These are phyloP conservation scores for Tremellales sp. DNA, from an alignment of 1,284 basidiomycete genomes.

Conservation along the genomic window DNA sequence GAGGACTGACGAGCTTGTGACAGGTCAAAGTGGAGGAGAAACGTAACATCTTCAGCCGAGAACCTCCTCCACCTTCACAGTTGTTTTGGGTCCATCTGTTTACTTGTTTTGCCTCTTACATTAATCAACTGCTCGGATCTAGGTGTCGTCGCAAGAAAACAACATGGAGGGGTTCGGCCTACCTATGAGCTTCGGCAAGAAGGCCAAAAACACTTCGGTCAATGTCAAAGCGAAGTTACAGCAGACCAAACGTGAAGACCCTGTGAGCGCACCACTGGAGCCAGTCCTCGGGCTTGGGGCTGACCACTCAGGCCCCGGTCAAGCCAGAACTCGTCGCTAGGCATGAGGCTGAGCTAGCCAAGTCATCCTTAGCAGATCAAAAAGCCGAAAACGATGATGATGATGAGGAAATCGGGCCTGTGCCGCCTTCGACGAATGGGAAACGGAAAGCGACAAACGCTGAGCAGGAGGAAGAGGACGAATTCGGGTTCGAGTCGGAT, in stretches of 20 bases:
- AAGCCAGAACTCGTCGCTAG: not conserved
- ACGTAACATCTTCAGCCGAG: too few species aligned
- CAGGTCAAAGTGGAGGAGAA: too few species aligned
- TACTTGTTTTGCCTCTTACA: too few species aligned
- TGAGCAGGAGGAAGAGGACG: slow-evolving; percentile 14
- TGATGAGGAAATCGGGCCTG: slow-evolving; percentile 34
- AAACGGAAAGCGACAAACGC: slow-evolving; percentile 32
- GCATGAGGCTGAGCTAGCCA: not conserved
- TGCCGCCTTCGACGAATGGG: slow-evolving; percentile 18
- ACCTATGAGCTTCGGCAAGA: slow-evolving; percentile 51
- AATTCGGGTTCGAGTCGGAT: slow-evolving; percentile 14
- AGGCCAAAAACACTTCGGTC: slow-evolving; percentile 30
- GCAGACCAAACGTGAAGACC: slow-evolving; percentile 41
- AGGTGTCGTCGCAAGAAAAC: too few species aligned
- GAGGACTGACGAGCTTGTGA: too few species aligned
- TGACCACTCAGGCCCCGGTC: not conserved
- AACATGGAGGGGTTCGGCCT: slow-evolving; percentile 45
- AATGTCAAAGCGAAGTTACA: slow-evolving; percentile 40
- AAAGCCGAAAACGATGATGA: not conserved
- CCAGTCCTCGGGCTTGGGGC: too few species aligned
- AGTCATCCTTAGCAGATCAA: too few species aligned
- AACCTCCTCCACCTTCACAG: too few species aligned
- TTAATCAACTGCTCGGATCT: too few species aligned
- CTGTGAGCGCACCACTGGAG: too few species aligned
- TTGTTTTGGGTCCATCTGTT: too few species aligned